A percentile compares a stretch with the other conserved stretches of the same genome.
phyloP scores from a whole-genome alignment of 169 alveolate genomes.

The Plasmodium inui region DNA sequence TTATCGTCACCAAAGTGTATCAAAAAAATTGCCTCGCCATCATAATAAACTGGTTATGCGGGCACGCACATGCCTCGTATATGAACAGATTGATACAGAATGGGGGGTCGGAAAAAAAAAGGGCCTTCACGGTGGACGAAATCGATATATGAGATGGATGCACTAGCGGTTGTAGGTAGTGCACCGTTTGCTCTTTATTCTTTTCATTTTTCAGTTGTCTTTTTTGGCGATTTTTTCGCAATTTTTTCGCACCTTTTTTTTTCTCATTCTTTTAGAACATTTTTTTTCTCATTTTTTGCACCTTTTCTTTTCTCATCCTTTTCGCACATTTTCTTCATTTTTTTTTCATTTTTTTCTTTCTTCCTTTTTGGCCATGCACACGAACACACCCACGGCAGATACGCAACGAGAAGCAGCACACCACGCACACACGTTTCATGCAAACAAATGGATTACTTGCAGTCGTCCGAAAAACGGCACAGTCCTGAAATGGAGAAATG shows the following conservation, averaged over 20 bases:
- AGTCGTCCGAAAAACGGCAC: conserved; percentile 72
- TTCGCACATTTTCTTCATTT: background rate
- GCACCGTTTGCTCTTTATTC: background rate
- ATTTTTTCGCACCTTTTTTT: background rate
- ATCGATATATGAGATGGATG: background rate
- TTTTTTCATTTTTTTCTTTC: background rate
- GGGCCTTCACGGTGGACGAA: background rate
- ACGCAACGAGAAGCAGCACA: background rate
- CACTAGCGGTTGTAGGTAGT: background rate
- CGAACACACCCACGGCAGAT: background rate
- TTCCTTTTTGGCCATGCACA: background rate
- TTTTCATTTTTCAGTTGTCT: background rate
- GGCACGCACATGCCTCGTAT: background rate
- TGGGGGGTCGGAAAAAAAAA: background rate
- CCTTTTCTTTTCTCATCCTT: background rate
- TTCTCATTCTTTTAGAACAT: background rate
- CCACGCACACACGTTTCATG: background rate
- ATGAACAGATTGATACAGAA: background rate
- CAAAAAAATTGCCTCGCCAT: background rate
- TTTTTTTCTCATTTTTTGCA: background rate
- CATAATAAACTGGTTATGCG: background rate
- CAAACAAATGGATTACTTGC: conserved; percentile 59
- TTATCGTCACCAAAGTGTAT: background rate
- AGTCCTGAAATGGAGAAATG: conserved; percentile 53
- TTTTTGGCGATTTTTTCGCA: background rate